Percentiles rank a stretch among this genome's conserved stretches.
These are phyloP conservation scores for Irpex sp. DNA, from an alignment of 1,284 basidiomycete species.

Conservation along the genomic window DNA sequence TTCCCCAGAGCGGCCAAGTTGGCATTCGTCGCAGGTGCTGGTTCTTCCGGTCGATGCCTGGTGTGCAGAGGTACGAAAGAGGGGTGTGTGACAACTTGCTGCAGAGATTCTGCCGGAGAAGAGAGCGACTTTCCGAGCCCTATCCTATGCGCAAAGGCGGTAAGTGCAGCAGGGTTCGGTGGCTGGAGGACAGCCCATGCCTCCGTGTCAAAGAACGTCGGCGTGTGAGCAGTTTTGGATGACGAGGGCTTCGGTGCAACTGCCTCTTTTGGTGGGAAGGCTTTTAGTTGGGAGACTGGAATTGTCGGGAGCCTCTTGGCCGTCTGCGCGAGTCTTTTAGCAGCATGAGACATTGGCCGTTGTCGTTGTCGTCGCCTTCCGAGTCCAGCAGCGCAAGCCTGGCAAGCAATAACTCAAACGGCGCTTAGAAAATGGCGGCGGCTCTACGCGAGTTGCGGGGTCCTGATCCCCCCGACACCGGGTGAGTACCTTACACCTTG, in stretches of 20 bases:
- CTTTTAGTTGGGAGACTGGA: constrained; percentile 47
- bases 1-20: constrained; percentile 83
- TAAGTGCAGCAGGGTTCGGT: constrained; percentile 66
- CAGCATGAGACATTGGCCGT: constrained; percentile 50
- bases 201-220: constrained; percentile 51
- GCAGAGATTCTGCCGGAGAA: constrained; percentile 45
- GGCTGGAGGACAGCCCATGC: constrained; percentile 72
- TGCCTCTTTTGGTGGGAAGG: constrained; percentile 64
- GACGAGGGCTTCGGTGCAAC: constrained; percentile 29
- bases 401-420: not conserved
- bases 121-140: constrained; percentile 56
- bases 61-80: constrained; percentile 62
- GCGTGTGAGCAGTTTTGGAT: constrained; percentile 18
- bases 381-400: constrained; percentile 10
- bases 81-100: constrained; percentile 79
- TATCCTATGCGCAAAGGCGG: constrained; percentile 73
- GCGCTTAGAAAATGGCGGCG: not conserved
- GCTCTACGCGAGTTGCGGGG: not conserved
- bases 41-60: constrained; percentile 49
- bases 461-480: not conserved
- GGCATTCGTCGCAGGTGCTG: constrained; percentile 66
- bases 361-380: constrained; percentile 20
- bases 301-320: constrained; percentile 55
- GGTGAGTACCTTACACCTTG: not conserved
- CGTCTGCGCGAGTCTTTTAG: constrained; percentile 54